Conservation (phyloP, 1,139 yeast genomes). For the Taphrina communis region DNA sequence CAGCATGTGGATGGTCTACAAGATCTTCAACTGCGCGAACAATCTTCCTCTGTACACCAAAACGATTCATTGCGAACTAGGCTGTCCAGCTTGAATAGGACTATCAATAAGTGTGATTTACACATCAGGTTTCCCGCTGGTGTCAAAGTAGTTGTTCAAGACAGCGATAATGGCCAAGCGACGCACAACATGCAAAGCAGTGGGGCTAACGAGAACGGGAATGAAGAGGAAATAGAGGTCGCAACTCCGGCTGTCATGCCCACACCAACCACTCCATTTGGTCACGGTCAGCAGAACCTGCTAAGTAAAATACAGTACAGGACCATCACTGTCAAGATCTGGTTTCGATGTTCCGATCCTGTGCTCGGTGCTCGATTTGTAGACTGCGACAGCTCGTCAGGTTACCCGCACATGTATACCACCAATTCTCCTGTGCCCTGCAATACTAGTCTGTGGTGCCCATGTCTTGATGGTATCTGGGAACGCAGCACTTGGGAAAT, state of each 20-base stretch:
- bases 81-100: slow-evolving; percentile 49
- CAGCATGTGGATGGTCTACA: slow-evolving; percentile 63
- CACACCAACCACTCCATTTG: slow-evolving; percentile 34
- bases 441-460: slow-evolving; percentile 94
- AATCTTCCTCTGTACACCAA: slow-evolving; percentile 45
- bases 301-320: slow-evolving; percentile 55
- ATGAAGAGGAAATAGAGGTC: slow-evolving; percentile 52
- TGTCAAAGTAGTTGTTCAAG: slow-evolving; percentile 57
- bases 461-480: slow-evolving; percentile 88
- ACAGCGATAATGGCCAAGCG: slow-evolving; percentile 41
- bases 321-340: slow-evolving; percentile 74
- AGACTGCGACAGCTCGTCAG: slow-evolving; percentile 47
- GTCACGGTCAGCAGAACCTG: slow-evolving; percentile 1
- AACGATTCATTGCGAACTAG: slow-evolving; percentile 59
- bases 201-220: slow-evolving; percentile 51
- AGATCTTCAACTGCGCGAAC: slow-evolving; percentile 58
- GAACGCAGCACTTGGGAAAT: slow-evolving; percentile 93
- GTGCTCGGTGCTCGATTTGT: slow-evolving; percentile 78
- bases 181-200: slow-evolving; percentile 39
- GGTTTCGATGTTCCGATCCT: slow-evolving; percentile 69
- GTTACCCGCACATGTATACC: slow-evolving; percentile 85
- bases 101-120: slow-evolving; percentile 71
- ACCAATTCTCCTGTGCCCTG: slow-evolving; percentile 76
- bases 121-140: slow-evolving; percentile 73
- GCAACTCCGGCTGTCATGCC: slow-evolving; percentile 49